Conservation (phyloP, 23 red algal genomes). For the Rhodosorus marinus region DNA sequence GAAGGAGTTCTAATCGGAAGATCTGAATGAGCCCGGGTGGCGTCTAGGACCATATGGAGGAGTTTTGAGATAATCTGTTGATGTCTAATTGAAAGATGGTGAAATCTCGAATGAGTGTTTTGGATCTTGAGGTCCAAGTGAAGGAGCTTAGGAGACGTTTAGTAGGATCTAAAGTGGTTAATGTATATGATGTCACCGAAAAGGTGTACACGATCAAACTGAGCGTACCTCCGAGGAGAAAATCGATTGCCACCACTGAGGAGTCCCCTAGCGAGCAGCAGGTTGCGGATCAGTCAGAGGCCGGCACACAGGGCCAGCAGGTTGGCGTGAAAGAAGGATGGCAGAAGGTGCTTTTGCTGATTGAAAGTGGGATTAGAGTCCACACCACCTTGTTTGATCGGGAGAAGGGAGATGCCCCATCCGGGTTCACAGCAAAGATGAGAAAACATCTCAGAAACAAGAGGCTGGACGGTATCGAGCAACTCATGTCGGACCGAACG, state of each 20-base stretch:
- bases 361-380: conserved; percentile 72
- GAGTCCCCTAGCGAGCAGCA: neutral
- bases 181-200: conserved; percentile 72
- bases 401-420: conserved; percentile 49
- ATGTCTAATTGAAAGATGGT: conserved; percentile 17
- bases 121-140: conserved; percentile 67
- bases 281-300: neutral
- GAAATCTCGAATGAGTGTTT: conserved; percentile 45
- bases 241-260: neutral
- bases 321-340: conserved; percentile 6
- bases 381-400: conserved; percentile 67
- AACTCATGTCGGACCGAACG: conserved; percentile 70
- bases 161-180: conserved; percentile 50
- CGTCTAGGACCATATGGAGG: no score
- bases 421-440: conserved; percentile 87
- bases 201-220: conserved; percentile 82
- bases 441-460: conserved; percentile 80
- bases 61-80: no score
- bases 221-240: conserved; percentile 40
- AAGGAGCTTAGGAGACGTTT: conserved; percentile 19
- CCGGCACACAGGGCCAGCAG: neutral
- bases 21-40: no score
- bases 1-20: no score
- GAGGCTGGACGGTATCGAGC: conserved; percentile 36
- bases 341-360: conserved; percentile 47